Evolutionary conservation across 371 early-diverging fungal genomes (phyloP), one percentile per base, ranked within the genome.

Genomic region (Mucor plumbeus): DNA sequence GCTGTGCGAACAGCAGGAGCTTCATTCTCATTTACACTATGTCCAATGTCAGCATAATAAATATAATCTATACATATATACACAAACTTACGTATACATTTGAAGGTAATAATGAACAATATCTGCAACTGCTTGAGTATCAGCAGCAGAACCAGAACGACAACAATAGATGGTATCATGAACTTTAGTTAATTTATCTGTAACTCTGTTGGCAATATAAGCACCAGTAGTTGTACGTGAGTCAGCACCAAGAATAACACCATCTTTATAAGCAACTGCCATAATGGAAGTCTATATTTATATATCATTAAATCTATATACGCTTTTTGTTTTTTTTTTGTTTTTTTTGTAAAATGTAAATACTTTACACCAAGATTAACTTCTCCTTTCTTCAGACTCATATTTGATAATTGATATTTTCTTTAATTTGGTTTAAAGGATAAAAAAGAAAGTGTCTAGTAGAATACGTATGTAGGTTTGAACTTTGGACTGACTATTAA

Each of bases 161-260:
- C 99, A 99, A 80, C 98, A 98, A 85, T 93, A 99, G 69, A 99
- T 97, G 59, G 85, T 88, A 70, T 99, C 99, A 71, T 97, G 94
- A 17, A 99, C 89, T 72, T 90, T 87, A n/a, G 99, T 99, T 67
- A 99, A 88, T 84, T 99, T 99, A 86, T 99, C 97, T 17, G 99
- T 99, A 53, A 99, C 96, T 74, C 99, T 88, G 83, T 97, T 98
- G 71, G 94, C 95, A 78, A 99, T 95, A 84, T 97, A 99, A 50
- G 97, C 87, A 39, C 99, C 99, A 26, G 91, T 92, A 5, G 97
- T 96, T 34, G 98, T 96, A 31, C 99, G 91, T 61, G 99, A 97
- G 78, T 99, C 99, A 59, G 99, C 99, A 40, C 98, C 99, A 65
- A 99, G 86, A 65, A 99, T 90, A 41, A 99, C 98, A 38, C 99